Evolutionary conservation across 2,329 filamentous ascomycete genomes (phyloP).

Genomic region (Rhynchosporium agropyri): DNA sequence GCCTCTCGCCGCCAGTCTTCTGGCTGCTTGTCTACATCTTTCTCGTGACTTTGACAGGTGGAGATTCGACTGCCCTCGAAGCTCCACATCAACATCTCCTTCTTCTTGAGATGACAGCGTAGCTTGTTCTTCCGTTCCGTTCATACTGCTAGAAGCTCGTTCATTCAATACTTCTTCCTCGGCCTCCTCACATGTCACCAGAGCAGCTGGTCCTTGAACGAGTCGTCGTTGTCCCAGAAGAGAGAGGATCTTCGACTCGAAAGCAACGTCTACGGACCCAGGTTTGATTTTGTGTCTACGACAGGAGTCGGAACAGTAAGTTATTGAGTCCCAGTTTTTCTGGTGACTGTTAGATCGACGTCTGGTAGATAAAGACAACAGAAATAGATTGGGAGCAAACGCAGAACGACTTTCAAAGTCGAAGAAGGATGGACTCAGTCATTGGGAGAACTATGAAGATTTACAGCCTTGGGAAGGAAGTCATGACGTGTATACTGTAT

Average conservation of each 20-base stretch:
- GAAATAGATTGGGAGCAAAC: background rate
- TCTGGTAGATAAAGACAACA: background rate
- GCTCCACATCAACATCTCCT: background rate
- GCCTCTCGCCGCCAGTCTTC: slow-evolving; percentile 21
- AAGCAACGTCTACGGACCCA: slow-evolving; percentile 19
- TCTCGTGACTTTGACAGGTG: slow-evolving; percentile 20
- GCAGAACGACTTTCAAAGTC: background rate
- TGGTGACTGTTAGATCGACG: slow-evolving; percentile 1
- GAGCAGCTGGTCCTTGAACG: slow-evolving; percentile 13
- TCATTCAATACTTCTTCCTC: slow-evolving; percentile 19
- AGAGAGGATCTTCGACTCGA: slow-evolving; percentile 23
- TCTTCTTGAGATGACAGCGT: background rate
- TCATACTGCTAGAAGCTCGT: background rate
- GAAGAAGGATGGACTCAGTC: background rate
- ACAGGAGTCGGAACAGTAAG: slow-evolving; percentile 27
- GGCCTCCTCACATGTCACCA: slow-evolving; percentile 25
- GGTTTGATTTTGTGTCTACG: slow-evolving; percentile 26
- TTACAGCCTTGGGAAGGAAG: background rate
- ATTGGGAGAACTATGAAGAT: too few relatives aligned
- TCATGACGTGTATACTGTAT: slow-evolving; percentile 5
- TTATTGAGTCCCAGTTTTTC: slow-evolving; percentile 28
- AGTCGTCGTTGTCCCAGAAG: slow-evolving; percentile 17
- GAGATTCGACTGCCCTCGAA: background rate
- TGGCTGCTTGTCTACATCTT: slow-evolving; percentile 25
- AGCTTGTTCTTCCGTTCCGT: background rate